phyloP scores from a whole-genome alignment of 257 asterid species.

The Scutellaria baicalensis region DNA sequence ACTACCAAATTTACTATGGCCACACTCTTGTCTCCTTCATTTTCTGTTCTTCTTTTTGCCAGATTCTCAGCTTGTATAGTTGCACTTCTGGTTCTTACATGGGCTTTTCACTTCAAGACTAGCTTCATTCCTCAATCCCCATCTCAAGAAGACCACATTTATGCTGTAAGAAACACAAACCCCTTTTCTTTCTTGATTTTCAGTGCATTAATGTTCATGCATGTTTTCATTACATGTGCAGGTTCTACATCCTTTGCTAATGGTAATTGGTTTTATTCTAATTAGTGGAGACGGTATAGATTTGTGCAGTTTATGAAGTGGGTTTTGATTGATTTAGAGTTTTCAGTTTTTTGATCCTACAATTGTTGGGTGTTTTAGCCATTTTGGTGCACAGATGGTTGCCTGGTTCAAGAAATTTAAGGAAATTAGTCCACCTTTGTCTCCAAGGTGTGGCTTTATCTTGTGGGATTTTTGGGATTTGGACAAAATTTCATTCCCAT shows the following conservation, averaged over 20 bases:
- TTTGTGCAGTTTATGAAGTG: neutral
- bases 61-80: slow-evolving; percentile 58
- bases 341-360: neutral
- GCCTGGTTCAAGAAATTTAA: slow-evolving; percentile 77
- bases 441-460: slow-evolving; percentile 89
- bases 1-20: slow-evolving; percentile 32
- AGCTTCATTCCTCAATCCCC: slow-evolving; percentile 61
- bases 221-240: slow-evolving; percentile 20
- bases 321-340: neutral
- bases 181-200: neutral
- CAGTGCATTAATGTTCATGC: slow-evolving; percentile 1
- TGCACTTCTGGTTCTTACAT: slow-evolving; percentile 59
- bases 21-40: slow-evolving; percentile 23
- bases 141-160: slow-evolving; percentile 54
- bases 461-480: slow-evolving; percentile 80
- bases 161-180: slow-evolving; percentile 31
- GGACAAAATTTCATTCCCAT: slow-evolving; percentile 75
- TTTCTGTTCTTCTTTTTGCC: slow-evolving; percentile 39
- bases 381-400: slow-evolving; percentile 85
- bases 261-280: slow-evolving; percentile 90
- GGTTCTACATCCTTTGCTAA: slow-evolving; percentile 82
- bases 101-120: slow-evolving; percentile 64
- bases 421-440: slow-evolving; percentile 71
- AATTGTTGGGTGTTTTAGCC: slow-evolving; percentile 31
- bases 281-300: slow-evolving; percentile 81